Evolutionary conservation across 371 early-diverging fungal genomes (phyloP), one percentile per base, ranked within the genome.

Genomic region (Rhizopus stolonifer): DNA sequence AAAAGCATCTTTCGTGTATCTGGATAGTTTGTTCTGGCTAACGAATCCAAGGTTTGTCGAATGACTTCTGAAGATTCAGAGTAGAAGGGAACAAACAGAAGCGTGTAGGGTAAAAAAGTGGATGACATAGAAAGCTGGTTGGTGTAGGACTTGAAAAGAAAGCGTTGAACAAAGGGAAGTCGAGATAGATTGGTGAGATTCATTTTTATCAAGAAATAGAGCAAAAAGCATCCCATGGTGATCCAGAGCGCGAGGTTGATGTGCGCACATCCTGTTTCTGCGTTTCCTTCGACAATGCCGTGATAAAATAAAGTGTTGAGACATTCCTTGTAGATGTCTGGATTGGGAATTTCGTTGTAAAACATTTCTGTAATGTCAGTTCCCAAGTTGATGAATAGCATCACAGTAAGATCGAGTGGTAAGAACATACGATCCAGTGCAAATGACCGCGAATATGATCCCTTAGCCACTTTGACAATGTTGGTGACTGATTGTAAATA

Each of bases 201-300:
- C 67, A 78, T 72, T 38, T 69, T 74, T 51, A 78, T 17, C 6
- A 78, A 33, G 21, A 72, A 78, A 24, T 70, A 69, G 5, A 74
- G 39, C 10, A 74, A 31, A 14, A 69, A 69, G 11, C 54, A 56
- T 4, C 75, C 75, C 66, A 78, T 65, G 5, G 73, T 70, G 8
- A 74, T 66, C 79, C 79, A 74, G 1, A 78, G 49, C 4, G 69
- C 73, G 13, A 74, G 61, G 22, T 78, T 74, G 46, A 68, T 61
- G 4, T 56, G 58, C 3, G 38, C 42, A 45, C 75, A 78, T 17
- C 71, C 75, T 33, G 49, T 51, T 14, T 36, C 31, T n/a, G 39
- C 46, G 3, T 42, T 52, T 8, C 59, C 58, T 0, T 49, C 48
- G 1, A 61, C 45, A 1, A 71, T 69, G 24, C 75, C 75, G 13